A percentile compares a stretch with the other conserved stretches of the same genome.
Conservation (phyloP, 805 yeast species). For the Myxozyma mucilagina region DNA sequence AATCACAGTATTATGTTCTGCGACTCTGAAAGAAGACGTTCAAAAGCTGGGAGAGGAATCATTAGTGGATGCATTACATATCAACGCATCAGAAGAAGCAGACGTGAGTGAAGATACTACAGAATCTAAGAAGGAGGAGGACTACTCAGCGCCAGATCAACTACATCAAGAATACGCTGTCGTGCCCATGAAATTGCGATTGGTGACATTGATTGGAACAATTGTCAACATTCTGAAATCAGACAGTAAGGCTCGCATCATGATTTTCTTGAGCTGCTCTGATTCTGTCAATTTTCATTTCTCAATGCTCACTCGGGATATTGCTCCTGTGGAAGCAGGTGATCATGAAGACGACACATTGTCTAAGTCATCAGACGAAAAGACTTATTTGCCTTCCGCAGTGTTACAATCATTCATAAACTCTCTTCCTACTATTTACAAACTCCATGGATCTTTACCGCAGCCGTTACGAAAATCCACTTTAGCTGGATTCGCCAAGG, state of each 20-base stretch:
- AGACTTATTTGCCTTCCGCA: slow-evolving; percentile 12
- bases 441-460: slow-evolving; percentile 86
- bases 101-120: not conserved
- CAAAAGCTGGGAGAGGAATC: slow-evolving; percentile 78
- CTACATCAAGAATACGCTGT: slow-evolving; percentile 74
- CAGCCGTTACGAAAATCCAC: slow-evolving; percentile 84
- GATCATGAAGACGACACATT: slow-evolving; percentile 39
- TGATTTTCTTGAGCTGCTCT: slow-evolving; percentile 89
- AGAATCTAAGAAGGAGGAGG: not conserved
- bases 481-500: slow-evolving; percentile 53
- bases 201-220: slow-evolving; percentile 74
- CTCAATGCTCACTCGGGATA: slow-evolving; percentile 66
- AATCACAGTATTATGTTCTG: slow-evolving; percentile 85
- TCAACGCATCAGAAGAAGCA: slow-evolving; percentile 7
- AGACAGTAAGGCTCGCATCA: slow-evolving; percentile 40
- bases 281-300: slow-evolving; percentile 96
- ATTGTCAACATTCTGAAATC: slow-evolving; percentile 52
- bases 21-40: slow-evolving; percentile 83
- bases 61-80: slow-evolving; percentile 66
- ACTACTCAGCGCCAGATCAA: slow-evolving; percentile 79
- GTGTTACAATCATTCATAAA: slow-evolving; percentile 4
- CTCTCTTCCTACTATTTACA: slow-evolving; percentile 53
- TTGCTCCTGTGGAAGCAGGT: slow-evolving; percentile 15
- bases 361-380: slow-evolving; percentile 7
- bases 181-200: slow-evolving; percentile 88